A percentile compares a stretch with the other conserved stretches of the same genome.
These are phyloP conservation scores for Rhodocollybia butyracea DNA, from an alignment of 768 basidiomycete species.

Conservation along the genomic window DNA sequence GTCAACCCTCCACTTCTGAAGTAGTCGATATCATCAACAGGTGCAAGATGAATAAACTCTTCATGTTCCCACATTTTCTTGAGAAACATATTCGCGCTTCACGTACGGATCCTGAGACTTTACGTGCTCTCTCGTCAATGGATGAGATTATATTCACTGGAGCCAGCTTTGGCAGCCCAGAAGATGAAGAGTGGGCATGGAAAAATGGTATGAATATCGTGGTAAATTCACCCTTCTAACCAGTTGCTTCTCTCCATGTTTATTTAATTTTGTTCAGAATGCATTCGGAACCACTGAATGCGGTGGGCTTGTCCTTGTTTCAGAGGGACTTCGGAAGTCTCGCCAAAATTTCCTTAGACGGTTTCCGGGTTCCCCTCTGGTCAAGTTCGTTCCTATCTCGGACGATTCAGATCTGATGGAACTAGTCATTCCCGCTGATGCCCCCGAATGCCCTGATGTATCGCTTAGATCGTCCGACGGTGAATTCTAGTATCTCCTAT, in stretches of 20 bases:
- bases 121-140: constrained; percentile 50
- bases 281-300: not conserved
- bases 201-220: constrained; percentile 59
- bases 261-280: not conserved
- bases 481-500: no score
- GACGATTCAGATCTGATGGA: not conserved
- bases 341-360: not conserved
- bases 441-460: constrained; percentile 14
- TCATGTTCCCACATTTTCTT: constrained; percentile 74
- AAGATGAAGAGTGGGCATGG: no score
- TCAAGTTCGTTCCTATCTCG: no score
- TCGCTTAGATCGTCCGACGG: no score
- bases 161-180: constrained; percentile 53
- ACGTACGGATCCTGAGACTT: no score
- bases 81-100: no score
- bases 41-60: constrained; percentile 68
- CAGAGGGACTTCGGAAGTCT: not conserved
- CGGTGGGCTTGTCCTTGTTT: not conserved
- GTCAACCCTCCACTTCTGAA: constrained; percentile 65
- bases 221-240: no score
- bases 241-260: no score
- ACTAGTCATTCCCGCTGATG: not conserved
- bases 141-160: constrained; percentile 69
- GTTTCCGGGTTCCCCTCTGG: no score
- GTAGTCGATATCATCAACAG: constrained; percentile 66